phyloP scores from a whole-genome alignment of 139 green algal species.

The Chlamydomonas incerta region DNA sequence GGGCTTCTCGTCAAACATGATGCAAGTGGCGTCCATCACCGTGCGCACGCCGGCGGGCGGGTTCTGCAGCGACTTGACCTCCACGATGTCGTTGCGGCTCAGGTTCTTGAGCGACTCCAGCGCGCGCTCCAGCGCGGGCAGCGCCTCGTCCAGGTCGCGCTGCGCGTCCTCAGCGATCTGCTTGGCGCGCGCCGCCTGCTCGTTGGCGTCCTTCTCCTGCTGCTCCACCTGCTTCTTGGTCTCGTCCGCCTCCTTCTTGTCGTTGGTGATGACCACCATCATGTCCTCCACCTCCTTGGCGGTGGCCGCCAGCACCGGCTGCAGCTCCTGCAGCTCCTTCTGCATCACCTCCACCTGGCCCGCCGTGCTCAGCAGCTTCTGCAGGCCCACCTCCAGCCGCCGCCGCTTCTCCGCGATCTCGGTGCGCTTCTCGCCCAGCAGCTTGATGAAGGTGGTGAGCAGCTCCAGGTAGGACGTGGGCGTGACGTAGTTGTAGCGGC shows the following conservation, averaged over 20 bases:
- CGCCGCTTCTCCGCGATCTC: constrained; percentile 60
- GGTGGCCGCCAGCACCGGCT: constrained; percentile 79
- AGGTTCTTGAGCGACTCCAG: constrained; percentile 81
- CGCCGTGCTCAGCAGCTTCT: constrained; percentile 80
- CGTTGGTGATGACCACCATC: constrained; percentile 81
- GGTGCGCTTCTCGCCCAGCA: constrained; percentile 66
- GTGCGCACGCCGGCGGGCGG: constrained; percentile 75
- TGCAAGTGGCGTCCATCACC: constrained; percentile 84
- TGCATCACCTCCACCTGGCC: constrained; percentile 76
- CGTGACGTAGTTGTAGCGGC: constrained; percentile 72
- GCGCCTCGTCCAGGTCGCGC: constrained; percentile 74
- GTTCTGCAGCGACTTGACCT: constrained; percentile 83
- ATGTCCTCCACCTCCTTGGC: constrained; percentile 82
- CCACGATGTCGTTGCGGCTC: constrained; percentile 79
- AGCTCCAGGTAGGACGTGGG: constrained; percentile 82
- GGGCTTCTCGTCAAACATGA: constrained; percentile 90
- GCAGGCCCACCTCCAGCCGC: constrained; percentile 78
- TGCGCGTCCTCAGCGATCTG: constrained; percentile 70
- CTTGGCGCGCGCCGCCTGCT: constrained; percentile 62
- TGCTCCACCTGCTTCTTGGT: constrained; percentile 72
- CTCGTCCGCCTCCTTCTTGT: constrained; percentile 79
- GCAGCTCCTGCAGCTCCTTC: constrained; percentile 79
- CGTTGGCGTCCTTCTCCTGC: constrained; percentile 81
- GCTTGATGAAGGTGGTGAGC: constrained; percentile 75
- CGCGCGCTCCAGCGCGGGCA: constrained; percentile 78